phyloP scores from a whole-genome alignment of 192 early-diverging fungal genomes.

The Backusella morwellensis region DNA sequence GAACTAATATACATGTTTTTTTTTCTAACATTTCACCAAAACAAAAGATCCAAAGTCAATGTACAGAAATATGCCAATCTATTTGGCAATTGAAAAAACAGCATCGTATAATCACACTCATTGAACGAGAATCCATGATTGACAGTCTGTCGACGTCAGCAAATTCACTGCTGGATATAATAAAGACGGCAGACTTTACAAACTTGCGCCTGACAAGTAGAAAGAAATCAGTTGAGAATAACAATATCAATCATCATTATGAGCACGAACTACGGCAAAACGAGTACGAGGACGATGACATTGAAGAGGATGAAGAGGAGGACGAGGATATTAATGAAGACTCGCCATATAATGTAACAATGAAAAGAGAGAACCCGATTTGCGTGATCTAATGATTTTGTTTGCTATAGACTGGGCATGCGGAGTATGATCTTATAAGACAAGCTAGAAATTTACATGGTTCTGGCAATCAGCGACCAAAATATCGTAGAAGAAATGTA shows the following conservation, averaged over 20 bases:
- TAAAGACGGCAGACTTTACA: not conserved
- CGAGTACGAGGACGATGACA: not conserved
- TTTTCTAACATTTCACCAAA: not conserved
- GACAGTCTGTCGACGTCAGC: not conserved
- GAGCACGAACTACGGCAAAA: not conserved
- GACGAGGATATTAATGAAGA: not conserved
- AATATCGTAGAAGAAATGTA: constrained; percentile 22
- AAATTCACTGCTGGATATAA: not conserved
- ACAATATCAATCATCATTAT: not conserved
- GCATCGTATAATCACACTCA: not conserved
- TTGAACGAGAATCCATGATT: constrained; percentile 2
- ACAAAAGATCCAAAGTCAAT: constrained; percentile 1
- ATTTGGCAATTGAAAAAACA: constrained; percentile 11
- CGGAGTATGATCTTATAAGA: constrained; percentile 15
- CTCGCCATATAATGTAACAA: not conserved
- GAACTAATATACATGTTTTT: too few species aligned
- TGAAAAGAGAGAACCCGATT: too few species aligned
- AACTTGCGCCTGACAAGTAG: not conserved
- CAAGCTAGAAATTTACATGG: constrained; percentile 18
- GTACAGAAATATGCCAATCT: constrained; percentile 2
- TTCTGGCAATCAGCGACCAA: not conserved
- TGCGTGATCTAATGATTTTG: not conserved
- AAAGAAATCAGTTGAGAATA: not conserved
- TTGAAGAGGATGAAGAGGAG: not conserved
- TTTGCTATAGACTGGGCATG: not conserved